Conservation (phyloP, 2,329 filamentous ascomycete species). For the Aschersonia sp. region DNA sequence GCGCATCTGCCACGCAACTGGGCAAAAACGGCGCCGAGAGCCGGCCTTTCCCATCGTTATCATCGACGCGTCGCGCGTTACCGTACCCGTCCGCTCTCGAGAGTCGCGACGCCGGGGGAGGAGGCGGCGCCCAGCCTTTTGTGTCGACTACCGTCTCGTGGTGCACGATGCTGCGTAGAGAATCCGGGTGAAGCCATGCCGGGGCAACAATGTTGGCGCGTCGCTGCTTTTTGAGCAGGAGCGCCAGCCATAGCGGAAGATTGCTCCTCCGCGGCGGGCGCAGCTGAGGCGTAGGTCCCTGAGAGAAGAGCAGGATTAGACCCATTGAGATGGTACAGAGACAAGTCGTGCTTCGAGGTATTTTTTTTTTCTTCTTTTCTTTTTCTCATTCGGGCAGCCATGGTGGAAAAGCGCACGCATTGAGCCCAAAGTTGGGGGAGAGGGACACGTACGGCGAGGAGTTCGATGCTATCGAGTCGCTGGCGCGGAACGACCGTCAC, state of each 20-base stretch:
- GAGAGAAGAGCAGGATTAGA: neutral
- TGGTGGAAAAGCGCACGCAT: no score
- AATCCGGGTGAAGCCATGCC: slow-evolving; percentile 68
- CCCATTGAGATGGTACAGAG: no score
- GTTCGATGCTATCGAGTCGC: slow-evolving; percentile 68
- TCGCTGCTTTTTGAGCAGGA: slow-evolving; percentile 86
- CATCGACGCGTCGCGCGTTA: slow-evolving; percentile 21
- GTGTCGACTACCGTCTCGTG: slow-evolving; percentile 62
- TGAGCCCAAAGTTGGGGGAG: neutral
- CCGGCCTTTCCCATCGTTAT: slow-evolving; percentile 14
- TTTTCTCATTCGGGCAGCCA: no score
- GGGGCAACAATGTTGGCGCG: slow-evolving; percentile 88
- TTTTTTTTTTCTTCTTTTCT: no score
- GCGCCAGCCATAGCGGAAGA: slow-evolving; percentile 84
- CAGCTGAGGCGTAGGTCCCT: slow-evolving; percentile 68
- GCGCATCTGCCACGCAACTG: slow-evolving; percentile 55
- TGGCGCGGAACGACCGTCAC: slow-evolving; percentile 88
- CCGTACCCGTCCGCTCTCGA: slow-evolving; percentile 28
- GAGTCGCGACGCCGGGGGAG: slow-evolving; percentile 40
- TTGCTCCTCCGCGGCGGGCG: slow-evolving; percentile 67
- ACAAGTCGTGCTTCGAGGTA: no score
- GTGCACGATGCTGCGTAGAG: slow-evolving; percentile 63
- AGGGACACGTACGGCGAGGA: slow-evolving; percentile 59
- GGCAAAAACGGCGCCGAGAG: slow-evolving; percentile 65
- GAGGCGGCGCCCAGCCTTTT: slow-evolving; percentile 63